Evolutionary conservation across 129 eudicot species (phyloP).

Genomic region (Saposhnikovia divaricata): DNA sequence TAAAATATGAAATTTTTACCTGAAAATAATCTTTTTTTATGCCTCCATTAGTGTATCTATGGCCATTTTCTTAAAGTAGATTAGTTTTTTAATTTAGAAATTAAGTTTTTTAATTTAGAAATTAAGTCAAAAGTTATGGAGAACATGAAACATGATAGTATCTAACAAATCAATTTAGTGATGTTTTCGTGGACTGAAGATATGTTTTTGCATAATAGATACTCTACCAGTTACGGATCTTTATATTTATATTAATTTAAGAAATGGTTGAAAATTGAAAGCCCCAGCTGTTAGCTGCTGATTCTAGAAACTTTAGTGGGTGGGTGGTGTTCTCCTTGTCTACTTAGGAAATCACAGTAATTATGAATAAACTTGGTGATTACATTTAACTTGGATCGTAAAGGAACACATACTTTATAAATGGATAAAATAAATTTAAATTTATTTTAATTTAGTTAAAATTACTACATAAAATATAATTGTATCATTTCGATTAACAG

Average conservation of each 20-base stretch:
- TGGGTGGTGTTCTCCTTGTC: too few relatives aligned
- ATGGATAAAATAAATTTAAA: too few relatives aligned
- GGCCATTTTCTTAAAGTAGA: background rate
- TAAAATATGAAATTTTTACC: too few relatives aligned
- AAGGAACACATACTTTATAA: too few relatives aligned
- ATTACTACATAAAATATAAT: too few relatives aligned
- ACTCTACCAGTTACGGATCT: too few relatives aligned
- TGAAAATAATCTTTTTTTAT: background rate
- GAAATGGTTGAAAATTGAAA: background rate
- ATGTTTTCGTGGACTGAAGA: background rate
- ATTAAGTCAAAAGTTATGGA: background rate
- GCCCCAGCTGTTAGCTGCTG: background rate
- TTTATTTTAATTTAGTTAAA: too few relatives aligned
- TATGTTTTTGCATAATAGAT: background rate
- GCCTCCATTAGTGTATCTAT: background rate
- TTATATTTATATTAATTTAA: too few relatives aligned
- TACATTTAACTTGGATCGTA: too few relatives aligned
- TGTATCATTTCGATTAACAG: too few relatives aligned
- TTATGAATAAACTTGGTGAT: too few relatives aligned
- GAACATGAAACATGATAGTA: constrained; percentile 7
- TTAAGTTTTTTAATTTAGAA: background rate
- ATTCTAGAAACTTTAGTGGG: background rate
- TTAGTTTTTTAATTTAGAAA: background rate
- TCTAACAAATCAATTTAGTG: background rate
- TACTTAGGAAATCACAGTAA: too few relatives aligned